Percentiles rank a stretch among this genome's conserved stretches.
Conservation (phyloP, 2,329 filamentous ascomycete genomes). For the Aureobasidium subglaciale region DNA sequence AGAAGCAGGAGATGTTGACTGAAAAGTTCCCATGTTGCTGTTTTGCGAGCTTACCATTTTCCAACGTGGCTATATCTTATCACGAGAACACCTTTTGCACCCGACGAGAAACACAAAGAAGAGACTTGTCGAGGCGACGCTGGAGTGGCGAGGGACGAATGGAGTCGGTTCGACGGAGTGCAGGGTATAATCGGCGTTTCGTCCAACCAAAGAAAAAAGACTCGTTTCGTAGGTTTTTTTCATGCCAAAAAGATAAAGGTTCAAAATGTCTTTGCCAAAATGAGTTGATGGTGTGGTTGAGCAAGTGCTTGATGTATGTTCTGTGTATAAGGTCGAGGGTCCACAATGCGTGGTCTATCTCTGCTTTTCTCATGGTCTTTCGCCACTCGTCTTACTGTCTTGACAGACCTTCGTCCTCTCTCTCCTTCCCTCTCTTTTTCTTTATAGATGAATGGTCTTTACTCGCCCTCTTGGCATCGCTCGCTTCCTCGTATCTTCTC, state of each 20-base stretch:
- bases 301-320: no score
- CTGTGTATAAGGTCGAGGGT: no score
- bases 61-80: not conserved
- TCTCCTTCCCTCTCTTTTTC: no score
- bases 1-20: constrained; percentile 8
- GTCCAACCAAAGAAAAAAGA: constrained; percentile 11
- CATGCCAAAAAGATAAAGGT: constrained; percentile 15
- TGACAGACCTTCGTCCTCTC: no score
- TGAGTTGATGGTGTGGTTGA: no score
- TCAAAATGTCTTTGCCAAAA: constrained; percentile 6
- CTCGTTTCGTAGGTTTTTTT: constrained; percentile 15
- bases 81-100: not conserved
- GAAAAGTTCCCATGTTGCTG: constrained; percentile 12
- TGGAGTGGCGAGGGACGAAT: not conserved
- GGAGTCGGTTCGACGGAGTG: constrained; percentile 11
- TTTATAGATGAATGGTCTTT: no score
- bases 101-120: not conserved
- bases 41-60: constrained; percentile 7
- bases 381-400: no score
- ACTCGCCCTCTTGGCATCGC: no score
- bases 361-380: no score
- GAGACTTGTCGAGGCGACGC: constrained; percentile 7
- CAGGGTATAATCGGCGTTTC: constrained; percentile 14
- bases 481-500: no score
- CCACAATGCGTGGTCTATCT: no score